Evolutionary conservation across 2,329 filamentous ascomycete species (phyloP), one percentile per base, ranked within the genome.

Genomic region (Colletotrichum noveboracense): DNA sequence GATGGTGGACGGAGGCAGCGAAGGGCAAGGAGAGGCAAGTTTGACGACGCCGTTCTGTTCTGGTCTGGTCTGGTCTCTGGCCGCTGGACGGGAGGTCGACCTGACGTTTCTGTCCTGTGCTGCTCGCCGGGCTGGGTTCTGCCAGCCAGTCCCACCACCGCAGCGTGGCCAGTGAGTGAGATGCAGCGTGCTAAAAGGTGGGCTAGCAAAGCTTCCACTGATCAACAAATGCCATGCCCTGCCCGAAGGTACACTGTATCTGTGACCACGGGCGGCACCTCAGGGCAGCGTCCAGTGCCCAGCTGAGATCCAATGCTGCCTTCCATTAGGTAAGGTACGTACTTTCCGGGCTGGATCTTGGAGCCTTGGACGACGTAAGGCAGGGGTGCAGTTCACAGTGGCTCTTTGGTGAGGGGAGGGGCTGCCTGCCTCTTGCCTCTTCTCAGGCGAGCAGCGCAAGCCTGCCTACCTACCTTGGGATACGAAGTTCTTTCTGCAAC

Each of bases 41-140:
- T 77, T 77, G 75, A 76, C 75, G 71, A 56, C 72, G 73, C 36
- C 71, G 62, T 66, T 74, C 71, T 68, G 67, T 55, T 74, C 60
- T 75, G 72, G 61, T 75, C 28, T 69, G 36, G 28, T 66, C 24
- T 48, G 58, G 71, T 71, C 36, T 56, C 30, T 56, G 26, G 30
- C 30, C n/a, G 26, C 43, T 52, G 43, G 43, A 52, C n/a, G 43
- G 43, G 43, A 52, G 43, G 43, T 24, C n/a, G n/a, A 52, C 43
- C 43, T 52, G 43, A 52, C 43, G 43, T 52, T 52, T 52, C 43
- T 52, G 43, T 66, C 55, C 55, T 26, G 55, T 58, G 24, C 55
- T 26, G 55, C 26, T 30, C 16, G 21, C 55, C 55, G 21, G 55
- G 43, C 43, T 52, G 43, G 43, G 43, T 52, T 24, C 43, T 52